phyloP scores from a whole-genome alignment of 2,329 filamentous ascomycete genomes.

The Ceratocystis colombiana region DNA sequence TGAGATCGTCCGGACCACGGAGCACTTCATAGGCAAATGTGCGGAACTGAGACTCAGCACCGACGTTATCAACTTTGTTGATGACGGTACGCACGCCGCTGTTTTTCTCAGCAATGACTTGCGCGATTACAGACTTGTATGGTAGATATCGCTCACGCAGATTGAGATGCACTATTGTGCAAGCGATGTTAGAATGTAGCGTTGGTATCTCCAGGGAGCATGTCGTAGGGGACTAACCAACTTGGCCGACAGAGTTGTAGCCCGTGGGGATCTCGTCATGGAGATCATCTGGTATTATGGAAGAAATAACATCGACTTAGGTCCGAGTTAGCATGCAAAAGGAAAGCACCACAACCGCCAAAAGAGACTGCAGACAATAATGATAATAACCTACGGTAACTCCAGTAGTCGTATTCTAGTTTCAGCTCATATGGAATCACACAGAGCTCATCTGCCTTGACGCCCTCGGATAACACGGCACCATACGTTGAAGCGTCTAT shows the following conservation, averaged over 20 bases:
- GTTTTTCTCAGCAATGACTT: constrained; percentile 87
- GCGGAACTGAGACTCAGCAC: constrained; percentile 71
- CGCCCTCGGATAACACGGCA: constrained; percentile 54
- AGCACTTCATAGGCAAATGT: constrained; percentile 91
- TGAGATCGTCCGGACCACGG: constrained; percentile 67
- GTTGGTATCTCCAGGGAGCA: background rate
- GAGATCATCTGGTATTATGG: constrained; percentile 69
- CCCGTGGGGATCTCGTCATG: constrained; percentile 73
- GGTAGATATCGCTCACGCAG: constrained; percentile 71
- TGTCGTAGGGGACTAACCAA: constrained; percentile 45
- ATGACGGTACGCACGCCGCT: constrained; percentile 74
- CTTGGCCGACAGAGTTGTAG: constrained; percentile 81
- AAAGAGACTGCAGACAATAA: background rate
- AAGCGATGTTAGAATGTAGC: constrained; percentile 2
- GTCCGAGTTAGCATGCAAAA: constrained; percentile 26
- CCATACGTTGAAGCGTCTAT: constrained; percentile 68
- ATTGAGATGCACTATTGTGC: constrained; percentile 67
- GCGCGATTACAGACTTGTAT: constrained; percentile 76
- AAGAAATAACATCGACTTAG: constrained; percentile 67
- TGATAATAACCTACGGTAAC: constrained; percentile 49
- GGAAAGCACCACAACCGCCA: background rate
- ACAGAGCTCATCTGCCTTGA: constrained; percentile 56
- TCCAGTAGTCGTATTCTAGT: constrained; percentile 80
- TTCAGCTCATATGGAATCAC: constrained; percentile 65
- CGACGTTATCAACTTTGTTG: constrained; percentile 88